Conservation (phyloP, 345 rosid genomes). For the Dovyalis caffra region DNA sequence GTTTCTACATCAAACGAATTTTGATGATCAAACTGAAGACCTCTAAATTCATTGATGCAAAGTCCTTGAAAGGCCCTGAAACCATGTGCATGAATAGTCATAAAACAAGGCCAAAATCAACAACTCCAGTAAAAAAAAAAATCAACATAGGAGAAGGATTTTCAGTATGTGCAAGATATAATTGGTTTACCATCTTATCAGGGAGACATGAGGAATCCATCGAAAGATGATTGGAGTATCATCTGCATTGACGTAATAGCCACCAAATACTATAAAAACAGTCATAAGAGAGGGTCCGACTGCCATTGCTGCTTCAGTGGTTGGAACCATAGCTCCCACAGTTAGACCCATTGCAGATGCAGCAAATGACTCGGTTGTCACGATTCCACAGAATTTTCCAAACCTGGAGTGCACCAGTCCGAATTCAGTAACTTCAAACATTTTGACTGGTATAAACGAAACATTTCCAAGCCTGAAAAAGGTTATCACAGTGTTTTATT, state of each 20-base stretch:
- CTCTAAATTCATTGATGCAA: slow-evolving; percentile 84
- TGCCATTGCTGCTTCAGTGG: slow-evolving; percentile 98
- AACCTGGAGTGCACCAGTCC: slow-evolving; percentile 46
- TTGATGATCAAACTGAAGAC: slow-evolving; percentile 82
- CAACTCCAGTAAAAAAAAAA: neutral
- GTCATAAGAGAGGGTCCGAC: slow-evolving; percentile 98
- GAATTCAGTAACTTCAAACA: slow-evolving; percentile 13
- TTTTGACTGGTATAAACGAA: neutral
- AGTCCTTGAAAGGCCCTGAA: slow-evolving; percentile 99
- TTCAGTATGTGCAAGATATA: neutral
- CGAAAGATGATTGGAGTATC: slow-evolving; percentile 88
- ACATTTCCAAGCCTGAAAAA: neutral
- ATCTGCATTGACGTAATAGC: slow-evolving; percentile 82
- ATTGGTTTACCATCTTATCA: slow-evolving; percentile 73
- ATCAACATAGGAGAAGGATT: neutral
- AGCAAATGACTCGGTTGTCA: slow-evolving; percentile 90
- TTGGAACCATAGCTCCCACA: slow-evolving; percentile 97
- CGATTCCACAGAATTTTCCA: slow-evolving; percentile 88
- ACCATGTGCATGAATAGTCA: slow-evolving; percentile 17
- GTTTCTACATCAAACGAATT: slow-evolving; percentile 77
- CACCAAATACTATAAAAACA: slow-evolving; percentile 91
- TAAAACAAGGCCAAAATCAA: neutral
- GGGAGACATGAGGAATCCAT: slow-evolving; percentile 88
- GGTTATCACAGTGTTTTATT: neutral
- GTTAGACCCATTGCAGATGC: slow-evolving; percentile 99